Percentiles rank a stretch among this genome's conserved stretches.
Conservation (phyloP, 2,329 filamentous ascomycete species). For the Fusarium dimerum region DNA sequence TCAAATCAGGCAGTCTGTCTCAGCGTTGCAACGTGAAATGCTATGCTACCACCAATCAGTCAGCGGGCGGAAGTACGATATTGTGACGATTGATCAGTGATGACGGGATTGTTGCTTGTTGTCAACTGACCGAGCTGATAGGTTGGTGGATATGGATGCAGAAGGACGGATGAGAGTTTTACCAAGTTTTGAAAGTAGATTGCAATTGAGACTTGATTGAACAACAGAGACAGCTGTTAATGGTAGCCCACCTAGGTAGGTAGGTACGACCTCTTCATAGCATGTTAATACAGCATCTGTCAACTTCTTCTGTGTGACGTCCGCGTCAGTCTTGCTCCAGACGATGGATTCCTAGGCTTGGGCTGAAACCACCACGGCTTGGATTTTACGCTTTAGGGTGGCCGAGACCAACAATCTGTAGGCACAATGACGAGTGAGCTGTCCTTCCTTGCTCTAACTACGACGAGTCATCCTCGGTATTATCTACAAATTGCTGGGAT, state of each 20-base stretch:
- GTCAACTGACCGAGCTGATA: neutral
- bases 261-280: too few relatives aligned
- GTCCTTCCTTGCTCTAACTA: neutral
- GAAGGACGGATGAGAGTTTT: neutral
- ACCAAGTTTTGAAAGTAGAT: neutral
- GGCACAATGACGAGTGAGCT: neutral
- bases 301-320: too few relatives aligned
- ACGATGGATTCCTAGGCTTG: slow-evolving; percentile 16
- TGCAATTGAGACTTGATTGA: neutral
- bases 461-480: too few relatives aligned
- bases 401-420: slow-evolving; percentile 15
- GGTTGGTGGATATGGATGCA: neutral
- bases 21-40: neutral
- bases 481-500: too few relatives aligned
- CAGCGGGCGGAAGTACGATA: neutral
- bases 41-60: neutral
- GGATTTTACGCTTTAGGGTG: slow-evolving; percentile 21
- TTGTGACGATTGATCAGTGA: neutral
- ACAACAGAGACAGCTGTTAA: slow-evolving; percentile 3
- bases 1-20: neutral
- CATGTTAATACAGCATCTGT: too few relatives aligned
- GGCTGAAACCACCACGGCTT: slow-evolving; percentile 31
- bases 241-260: too few relatives aligned
- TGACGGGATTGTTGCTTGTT: neutral
- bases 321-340: neutral